phyloP scores from a whole-genome alignment of 2,329 filamentous ascomycete genomes.

The Gremmenia infestans region DNA sequence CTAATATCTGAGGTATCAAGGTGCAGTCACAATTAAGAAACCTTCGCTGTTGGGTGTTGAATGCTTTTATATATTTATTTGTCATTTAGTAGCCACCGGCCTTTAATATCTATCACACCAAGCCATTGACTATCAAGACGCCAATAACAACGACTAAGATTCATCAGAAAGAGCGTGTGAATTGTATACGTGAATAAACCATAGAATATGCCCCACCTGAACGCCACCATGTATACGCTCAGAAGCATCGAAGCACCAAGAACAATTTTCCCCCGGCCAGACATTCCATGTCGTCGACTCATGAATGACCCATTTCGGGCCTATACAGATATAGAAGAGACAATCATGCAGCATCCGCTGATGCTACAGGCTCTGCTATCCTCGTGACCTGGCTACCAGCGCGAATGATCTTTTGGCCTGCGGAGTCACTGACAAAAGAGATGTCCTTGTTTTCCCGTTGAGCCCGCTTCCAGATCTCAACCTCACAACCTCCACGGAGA shows the following conservation, averaged over 20 bases:
- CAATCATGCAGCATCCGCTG: constrained; percentile 72
- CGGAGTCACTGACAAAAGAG: constrained; percentile 72
- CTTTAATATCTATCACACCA: neutral
- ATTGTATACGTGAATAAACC: neutral
- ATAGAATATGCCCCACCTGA: neutral
- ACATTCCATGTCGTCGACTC: constrained; percentile 8
- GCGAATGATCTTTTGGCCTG: constrained; percentile 77
- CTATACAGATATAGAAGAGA: neutral
- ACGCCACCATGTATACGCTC: constrained; percentile 16
- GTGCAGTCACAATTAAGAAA: too few species aligned
- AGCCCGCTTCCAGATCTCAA: constrained; percentile 88
- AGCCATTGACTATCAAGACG: neutral
- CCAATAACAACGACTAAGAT: neutral
- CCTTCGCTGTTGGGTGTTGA: too few species aligned
- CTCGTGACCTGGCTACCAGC: constrained; percentile 84
- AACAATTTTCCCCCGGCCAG: constrained; percentile 5
- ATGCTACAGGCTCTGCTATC: constrained; percentile 71
- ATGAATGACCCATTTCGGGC: constrained; percentile 5
- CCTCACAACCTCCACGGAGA: constrained; percentile 79
- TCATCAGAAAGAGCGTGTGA: neutral
- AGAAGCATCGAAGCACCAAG: constrained; percentile 9
- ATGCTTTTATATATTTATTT: too few species aligned
- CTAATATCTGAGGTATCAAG: too few species aligned
- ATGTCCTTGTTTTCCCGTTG: constrained; percentile 82
- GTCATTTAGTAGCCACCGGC: too few species aligned